These are phyloP conservation scores for Cyberlindnera nakhonratchasimensis DNA, from an alignment of 805 yeast species.

Conservation along the genomic window DNA sequence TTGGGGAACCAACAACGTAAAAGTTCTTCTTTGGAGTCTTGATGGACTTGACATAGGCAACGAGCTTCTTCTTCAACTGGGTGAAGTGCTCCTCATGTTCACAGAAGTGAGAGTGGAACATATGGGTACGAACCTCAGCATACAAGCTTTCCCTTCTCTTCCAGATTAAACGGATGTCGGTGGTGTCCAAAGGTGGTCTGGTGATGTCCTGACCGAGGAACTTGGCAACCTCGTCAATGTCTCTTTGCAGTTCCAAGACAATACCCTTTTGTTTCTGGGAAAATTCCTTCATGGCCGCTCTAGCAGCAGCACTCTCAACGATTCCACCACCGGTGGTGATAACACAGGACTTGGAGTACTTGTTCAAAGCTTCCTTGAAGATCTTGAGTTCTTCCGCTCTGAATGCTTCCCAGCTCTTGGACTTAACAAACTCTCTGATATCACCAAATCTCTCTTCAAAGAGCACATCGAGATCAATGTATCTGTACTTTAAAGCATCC, in stretches of 20 bases:
- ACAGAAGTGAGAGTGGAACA: slow-evolving; percentile 76
- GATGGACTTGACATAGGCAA: slow-evolving; percentile 62
- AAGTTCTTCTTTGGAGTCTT: slow-evolving; percentile 47
- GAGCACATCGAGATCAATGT: slow-evolving; percentile 72
- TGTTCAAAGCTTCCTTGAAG: slow-evolving; percentile 45
- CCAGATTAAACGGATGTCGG: slow-evolving; percentile 84
- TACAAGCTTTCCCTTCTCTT: slow-evolving; percentile 75
- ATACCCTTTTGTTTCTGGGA: slow-evolving; percentile 47
- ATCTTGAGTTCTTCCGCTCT: slow-evolving; percentile 61
- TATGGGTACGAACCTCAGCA: slow-evolving; percentile 71
- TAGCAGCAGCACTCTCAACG: slow-evolving; percentile 71
- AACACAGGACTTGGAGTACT: slow-evolving; percentile 46
- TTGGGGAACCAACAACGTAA: slow-evolving; percentile 78
- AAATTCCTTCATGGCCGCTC: slow-evolving; percentile 58
- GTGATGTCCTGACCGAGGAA: slow-evolving; percentile 75
- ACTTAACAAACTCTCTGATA: slow-evolving; percentile 59
- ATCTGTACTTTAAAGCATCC: slow-evolving; percentile 56
- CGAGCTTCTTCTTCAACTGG: slow-evolving; percentile 56
- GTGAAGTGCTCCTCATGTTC: slow-evolving; percentile 48
- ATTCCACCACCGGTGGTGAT: slow-evolving; percentile 97
- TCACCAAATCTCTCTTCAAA: slow-evolving; percentile 53
- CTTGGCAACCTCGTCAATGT: slow-evolving; percentile 70
- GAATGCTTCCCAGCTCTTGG: slow-evolving; percentile 84
- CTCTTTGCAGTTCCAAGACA: slow-evolving; percentile 89
- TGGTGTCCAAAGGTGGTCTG: slow-evolving; percentile 76